These are phyloP conservation scores for Moringa oleifera DNA, from an alignment of 345 rosid genomes.

Conservation along the genomic window DNA sequence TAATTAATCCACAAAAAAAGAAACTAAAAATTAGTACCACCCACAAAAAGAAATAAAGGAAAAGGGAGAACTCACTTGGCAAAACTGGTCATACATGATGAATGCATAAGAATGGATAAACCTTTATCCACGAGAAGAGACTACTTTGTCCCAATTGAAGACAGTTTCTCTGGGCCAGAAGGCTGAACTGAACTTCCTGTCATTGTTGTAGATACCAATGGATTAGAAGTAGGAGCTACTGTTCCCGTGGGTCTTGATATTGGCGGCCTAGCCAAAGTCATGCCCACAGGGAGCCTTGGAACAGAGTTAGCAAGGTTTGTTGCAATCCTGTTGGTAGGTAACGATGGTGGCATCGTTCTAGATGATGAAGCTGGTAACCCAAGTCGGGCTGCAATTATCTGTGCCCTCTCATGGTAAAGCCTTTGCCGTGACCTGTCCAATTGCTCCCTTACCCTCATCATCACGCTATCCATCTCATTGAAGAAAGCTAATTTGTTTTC, in stretches of 20 bases:
- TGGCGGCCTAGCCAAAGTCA: constrained; percentile 62
- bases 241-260: constrained; percentile 56
- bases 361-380: constrained; percentile 64
- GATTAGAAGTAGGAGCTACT: constrained; percentile 37
- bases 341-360: constrained; percentile 42
- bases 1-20: neutral
- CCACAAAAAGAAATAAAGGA: neutral
- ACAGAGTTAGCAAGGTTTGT: constrained; percentile 48
- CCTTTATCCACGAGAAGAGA: constrained; percentile 6
- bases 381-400: constrained; percentile 88
- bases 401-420: constrained; percentile 86
- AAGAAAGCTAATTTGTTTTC: constrained; percentile 81
- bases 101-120: constrained; percentile 10
- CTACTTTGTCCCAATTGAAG: constrained; percentile 3
- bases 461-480: constrained; percentile 66
- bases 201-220: constrained; percentile 37
- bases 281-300: constrained; percentile 62
- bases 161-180: constrained; percentile 19
- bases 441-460: constrained; percentile 72
- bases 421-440: constrained; percentile 86
- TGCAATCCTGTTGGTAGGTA: constrained; percentile 71
- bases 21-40: neutral
- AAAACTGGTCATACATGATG: constrained; percentile 5
- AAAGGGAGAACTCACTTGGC: constrained; percentile 24
- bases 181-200: constrained; percentile 51